Percentiles rank a stretch among this genome's conserved stretches.
phyloP scores from a whole-genome alignment of 176 grass and related monocot species.

The Oryza glumipatula region DNA sequence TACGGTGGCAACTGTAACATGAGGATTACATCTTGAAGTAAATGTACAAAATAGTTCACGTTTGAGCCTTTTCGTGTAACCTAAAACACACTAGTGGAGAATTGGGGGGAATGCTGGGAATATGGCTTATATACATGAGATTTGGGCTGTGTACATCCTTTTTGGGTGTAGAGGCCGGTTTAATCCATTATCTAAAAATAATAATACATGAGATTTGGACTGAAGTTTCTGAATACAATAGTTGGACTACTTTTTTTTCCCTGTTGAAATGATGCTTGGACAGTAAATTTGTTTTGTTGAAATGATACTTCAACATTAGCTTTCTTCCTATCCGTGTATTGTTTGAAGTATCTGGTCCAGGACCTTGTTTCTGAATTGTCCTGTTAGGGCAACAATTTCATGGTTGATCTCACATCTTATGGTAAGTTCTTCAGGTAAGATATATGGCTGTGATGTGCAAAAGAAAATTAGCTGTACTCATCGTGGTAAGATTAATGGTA shows the following conservation, averaged over 20 bases:
- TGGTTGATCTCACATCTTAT: background rate
- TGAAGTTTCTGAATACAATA: background rate
- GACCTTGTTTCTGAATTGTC: background rate
- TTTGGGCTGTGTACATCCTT: too few species aligned
- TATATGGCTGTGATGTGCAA: too few species aligned
- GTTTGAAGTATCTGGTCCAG: background rate
- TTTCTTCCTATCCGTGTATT: background rate
- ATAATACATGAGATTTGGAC: background rate
- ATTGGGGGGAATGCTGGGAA: background rate
- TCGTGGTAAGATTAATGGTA: too few species aligned
- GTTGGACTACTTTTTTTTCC: background rate
- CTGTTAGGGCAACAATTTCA: background rate
- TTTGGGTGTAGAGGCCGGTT: too few species aligned
- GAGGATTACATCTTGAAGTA: background rate
- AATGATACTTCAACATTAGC: background rate
- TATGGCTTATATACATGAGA: background rate
- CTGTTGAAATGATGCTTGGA: background rate
- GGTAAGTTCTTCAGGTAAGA: too few species aligned
- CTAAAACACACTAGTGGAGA: background rate
- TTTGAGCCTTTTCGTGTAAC: conserved; percentile 23
- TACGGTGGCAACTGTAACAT: background rate
- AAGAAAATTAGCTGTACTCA: too few species aligned
- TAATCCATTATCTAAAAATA: too few species aligned
- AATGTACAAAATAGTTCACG: conserved; percentile 31
- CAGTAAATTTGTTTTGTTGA: background rate